Conservation (phyloP, 179 eudicot species). For the Silene noctiflora region DNA sequence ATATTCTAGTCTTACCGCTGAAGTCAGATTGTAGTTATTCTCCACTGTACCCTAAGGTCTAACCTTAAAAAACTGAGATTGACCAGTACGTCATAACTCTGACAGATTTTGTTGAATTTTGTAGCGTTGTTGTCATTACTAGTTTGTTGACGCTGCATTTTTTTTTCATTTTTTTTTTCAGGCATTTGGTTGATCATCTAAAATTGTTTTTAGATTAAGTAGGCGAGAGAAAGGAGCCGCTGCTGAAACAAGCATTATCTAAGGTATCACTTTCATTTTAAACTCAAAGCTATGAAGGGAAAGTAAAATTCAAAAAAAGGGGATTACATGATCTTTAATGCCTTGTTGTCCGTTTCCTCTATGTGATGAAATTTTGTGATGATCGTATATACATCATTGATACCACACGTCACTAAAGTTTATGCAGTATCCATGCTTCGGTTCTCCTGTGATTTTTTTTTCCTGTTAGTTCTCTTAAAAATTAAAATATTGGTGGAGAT, state of each 20-base stretch:
- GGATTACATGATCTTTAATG: not conserved
- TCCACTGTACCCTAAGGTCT: not conserved
- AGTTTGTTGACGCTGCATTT: conserved; percentile 4
- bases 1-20: not conserved
- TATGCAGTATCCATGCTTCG: not conserved
- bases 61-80: not conserved
- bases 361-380: not conserved
- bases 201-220: not conserved
- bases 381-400: not conserved
- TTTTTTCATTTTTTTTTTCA: conserved; percentile 7
- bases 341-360: conserved; percentile 4
- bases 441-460: conserved; percentile 2
- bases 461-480: not conserved
- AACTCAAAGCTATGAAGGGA: not conserved
- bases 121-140: not conserved
- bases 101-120: not conserved
- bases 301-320: not conserved
- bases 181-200: conserved; percentile 11
- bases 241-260: not conserved
- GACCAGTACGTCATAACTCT: not conserved
- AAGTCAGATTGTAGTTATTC: not conserved
- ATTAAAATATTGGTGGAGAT: not conserved
- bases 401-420: not conserved
- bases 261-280: not conserved
- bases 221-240: not conserved